Percentiles rank a stretch among this genome's conserved stretches.
phyloP scores from a whole-genome alignment of 108 stramenopile species.

The Cyclotella atomus region DNA sequence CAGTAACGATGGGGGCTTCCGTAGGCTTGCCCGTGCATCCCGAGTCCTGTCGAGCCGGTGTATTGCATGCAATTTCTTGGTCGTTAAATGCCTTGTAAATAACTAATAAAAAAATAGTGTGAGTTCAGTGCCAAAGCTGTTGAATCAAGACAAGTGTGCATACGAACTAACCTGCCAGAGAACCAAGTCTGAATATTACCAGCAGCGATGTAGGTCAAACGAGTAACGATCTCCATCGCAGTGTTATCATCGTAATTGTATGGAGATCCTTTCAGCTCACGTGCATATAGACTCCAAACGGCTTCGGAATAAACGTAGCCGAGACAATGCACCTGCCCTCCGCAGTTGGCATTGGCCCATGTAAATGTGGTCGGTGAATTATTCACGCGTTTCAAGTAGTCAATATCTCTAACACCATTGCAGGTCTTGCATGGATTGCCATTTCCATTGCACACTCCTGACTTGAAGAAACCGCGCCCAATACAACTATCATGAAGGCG shows the following conservation, averaged over 20 bases:
- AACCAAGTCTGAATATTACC: slow-evolving; percentile 29
- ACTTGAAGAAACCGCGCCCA: slow-evolving; percentile 22
- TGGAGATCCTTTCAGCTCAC: background rate
- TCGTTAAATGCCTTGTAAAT: slow-evolving; percentile 2
- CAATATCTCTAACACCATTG: slow-evolving; percentile 22
- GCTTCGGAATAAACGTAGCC: slow-evolving; percentile 27
- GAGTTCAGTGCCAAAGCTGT: too few relatives aligned
- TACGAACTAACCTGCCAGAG: background rate
- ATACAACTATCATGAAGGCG: slow-evolving; percentile 22
- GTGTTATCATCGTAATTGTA: slow-evolving; percentile 27
- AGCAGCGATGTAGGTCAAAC: slow-evolving; percentile 30
- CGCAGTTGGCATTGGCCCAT: slow-evolving; percentile 3
- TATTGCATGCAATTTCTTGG: slow-evolving; percentile 26
- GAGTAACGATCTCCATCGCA: slow-evolving; percentile 18
- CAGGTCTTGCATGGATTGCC: background rate
- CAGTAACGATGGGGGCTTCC: background rate
- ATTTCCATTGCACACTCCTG: background rate
- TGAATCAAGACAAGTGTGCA: background rate
- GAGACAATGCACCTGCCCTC: slow-evolving; percentile 12
- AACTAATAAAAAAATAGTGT: too few relatives aligned
- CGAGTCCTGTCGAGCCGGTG: background rate
- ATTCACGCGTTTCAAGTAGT: background rate
- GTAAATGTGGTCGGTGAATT: background rate
- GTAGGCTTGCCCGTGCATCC: slow-evolving; percentile 5
- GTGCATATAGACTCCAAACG: slow-evolving; percentile 23